Percentiles rank a stretch among this genome's conserved stretches.
phyloP scores from a whole-genome alignment of 2,329 filamentous ascomycete genomes.

The Aspergillus pseudotamarii region DNA sequence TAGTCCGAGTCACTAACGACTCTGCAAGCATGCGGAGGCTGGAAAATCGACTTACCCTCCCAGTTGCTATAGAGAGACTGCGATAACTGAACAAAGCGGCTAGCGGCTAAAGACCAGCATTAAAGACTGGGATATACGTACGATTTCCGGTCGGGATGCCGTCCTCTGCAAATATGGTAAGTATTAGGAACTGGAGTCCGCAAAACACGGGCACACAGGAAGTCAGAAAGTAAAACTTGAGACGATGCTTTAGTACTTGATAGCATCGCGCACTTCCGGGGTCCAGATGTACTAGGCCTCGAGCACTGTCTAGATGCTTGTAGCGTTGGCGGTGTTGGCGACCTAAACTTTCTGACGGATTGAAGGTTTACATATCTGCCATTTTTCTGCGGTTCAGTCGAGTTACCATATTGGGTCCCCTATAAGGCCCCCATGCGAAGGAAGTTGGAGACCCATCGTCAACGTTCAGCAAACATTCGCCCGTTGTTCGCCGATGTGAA shows the following conservation, averaged over 20 bases:
- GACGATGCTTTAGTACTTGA: background rate
- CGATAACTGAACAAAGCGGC: background rate
- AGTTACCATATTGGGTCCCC: background rate
- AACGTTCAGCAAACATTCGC: no score
- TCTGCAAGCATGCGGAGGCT: background rate
- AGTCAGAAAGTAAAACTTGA: background rate
- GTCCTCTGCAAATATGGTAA: background rate
- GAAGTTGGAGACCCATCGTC: no score
- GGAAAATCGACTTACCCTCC: background rate
- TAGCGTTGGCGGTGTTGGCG: background rate
- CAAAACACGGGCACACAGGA: no score
- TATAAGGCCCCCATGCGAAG: background rate
- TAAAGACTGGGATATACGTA: background rate
- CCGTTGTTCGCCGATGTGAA: background rate
- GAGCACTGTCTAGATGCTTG: background rate
- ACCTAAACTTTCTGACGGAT: background rate
- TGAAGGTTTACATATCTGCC: background rate
- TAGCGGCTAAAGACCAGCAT: background rate
- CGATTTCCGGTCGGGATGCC: background rate
- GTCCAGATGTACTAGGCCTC: background rate
- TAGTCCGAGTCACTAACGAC: background rate
- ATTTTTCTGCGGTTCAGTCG: background rate
- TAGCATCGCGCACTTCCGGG: background rate
- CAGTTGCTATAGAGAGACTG: background rate
- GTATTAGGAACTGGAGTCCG: background rate